phyloP scores from a whole-genome alignment of 2,329 filamentous ascomycete genomes.

The Pseudonectria foliicola region DNA sequence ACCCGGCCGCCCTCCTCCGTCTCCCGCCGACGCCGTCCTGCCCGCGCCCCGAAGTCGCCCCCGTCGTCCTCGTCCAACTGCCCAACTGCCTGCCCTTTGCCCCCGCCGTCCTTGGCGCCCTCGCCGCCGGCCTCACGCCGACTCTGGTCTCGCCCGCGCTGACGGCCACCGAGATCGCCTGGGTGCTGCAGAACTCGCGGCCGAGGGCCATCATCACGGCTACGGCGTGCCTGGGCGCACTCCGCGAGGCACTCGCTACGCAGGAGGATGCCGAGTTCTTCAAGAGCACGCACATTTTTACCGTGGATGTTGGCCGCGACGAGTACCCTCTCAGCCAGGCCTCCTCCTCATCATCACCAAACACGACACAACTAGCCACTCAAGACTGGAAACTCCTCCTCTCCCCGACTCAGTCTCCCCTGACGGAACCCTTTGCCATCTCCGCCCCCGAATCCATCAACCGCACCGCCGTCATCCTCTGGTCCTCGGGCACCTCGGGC shows the following conservation, averaged over 20 bases:
- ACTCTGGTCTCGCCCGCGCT: conserved; percentile 34
- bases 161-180: conserved; percentile 32
- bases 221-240: conserved; percentile 22
- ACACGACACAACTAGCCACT: background rate
- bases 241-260: conserved; percentile 26
- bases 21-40: conserved; percentile 35
- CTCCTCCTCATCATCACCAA: background rate
- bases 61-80: conserved; percentile 35
- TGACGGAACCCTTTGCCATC: conserved; percentile 34
- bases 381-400: conserved; percentile 56
- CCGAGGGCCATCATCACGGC: conserved; percentile 32
- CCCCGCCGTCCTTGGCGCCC: conserved; percentile 28
- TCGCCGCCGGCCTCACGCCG: conserved; percentile 33
- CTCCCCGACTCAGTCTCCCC: conserved; percentile 40
- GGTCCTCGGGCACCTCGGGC: conserved; percentile 60
- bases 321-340: too few relatives aligned
- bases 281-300: conserved; percentile 51
- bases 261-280: conserved; percentile 29
- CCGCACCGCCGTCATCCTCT: conserved; percentile 47
- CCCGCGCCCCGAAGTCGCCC: conserved; percentile 30
- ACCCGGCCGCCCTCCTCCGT: conserved; percentile 25
- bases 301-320: conserved; percentile 34
- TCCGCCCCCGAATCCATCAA: conserved; percentile 30
- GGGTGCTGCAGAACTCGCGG: conserved; percentile 34
- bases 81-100: conserved; percentile 35